Evolutionary conservation across 1,139 yeast species (phyloP).

Genomic region (Yamadazyma taylorii): DNA sequence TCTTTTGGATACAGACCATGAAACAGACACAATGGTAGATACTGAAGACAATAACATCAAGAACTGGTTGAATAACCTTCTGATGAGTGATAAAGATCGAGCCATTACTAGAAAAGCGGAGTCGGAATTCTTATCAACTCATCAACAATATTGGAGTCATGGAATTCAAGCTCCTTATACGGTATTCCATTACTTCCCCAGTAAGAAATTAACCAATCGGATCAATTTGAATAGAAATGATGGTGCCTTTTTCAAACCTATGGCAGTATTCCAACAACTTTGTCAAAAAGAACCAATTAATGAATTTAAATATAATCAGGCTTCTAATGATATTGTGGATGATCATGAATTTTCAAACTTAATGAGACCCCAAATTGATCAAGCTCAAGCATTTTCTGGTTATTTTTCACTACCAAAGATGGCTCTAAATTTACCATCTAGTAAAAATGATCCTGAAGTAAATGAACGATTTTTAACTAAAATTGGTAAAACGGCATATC

Average conservation of each 20-base stretch:
- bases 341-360: slow-evolving; percentile 6
- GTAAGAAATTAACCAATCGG: slow-evolving; percentile 17
- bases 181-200: slow-evolving; percentile 25
- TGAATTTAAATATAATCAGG: slow-evolving; percentile 4
- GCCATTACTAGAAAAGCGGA: background rate
- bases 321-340: slow-evolving; percentile 4
- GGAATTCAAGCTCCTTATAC: slow-evolving; percentile 30
- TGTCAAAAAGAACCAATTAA: slow-evolving; percentile 13
- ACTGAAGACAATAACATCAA: slow-evolving; percentile 2
- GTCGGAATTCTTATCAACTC: background rate
- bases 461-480: background rate
- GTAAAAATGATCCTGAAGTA: slow-evolving; percentile 17
- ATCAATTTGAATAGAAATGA: slow-evolving; percentile 20
- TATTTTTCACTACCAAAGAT: slow-evolving; percentile 31
- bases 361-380: slow-evolving; percentile 16
- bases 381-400: slow-evolving; percentile 29
- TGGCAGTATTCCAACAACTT: slow-evolving; percentile 25
- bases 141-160: slow-evolving; percentile 28
- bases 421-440: slow-evolving; percentile 25
- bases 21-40: background rate
- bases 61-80: slow-evolving; percentile 6
- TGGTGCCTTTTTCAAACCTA: slow-evolving; percentile 27
- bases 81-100: background rate
- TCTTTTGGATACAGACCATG: too few relatives aligned
- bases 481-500: slow-evolving; percentile 19